Evolutionary conservation across 257 asterid genomes (phyloP), one percentile per base, ranked within the genome.

Genomic region (Petrea volubilis): DNA sequence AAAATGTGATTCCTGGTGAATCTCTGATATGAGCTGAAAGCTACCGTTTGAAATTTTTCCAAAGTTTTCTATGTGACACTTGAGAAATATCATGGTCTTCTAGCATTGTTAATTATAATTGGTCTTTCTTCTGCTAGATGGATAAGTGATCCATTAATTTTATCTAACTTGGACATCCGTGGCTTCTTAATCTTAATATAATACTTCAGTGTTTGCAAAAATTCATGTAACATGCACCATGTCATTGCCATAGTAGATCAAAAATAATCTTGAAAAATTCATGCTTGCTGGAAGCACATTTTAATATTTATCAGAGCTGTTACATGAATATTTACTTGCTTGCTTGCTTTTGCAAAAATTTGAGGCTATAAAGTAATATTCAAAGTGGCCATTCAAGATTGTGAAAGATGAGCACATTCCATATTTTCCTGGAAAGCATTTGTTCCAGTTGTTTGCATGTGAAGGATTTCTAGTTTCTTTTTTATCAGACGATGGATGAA

Each of bases 401-500:
- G 33, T 65, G 28, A 70, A 64, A 49, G 23, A 46, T 52, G 74
- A 75, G 25, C 13, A 20, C 49, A 31, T 73, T 27, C 38, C 56
- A 36, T 38, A 38, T 38, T 38, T 38, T 38, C 11, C 7, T 41
- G 47, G 49, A 66, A 61, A 6, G 58, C 36, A n/a, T 64, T 27
- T 47, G 43, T 44, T 62, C 64, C 67, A 2, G 29, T 57, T 38
- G 63, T 50, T 29, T 68, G 53, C 50, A 57, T 60, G 21, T 65
- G 36, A 59, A 36, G 68, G 46, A 36, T 51, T 73, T 55, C 11
- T 50, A 64, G 43, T 70, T 77, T 75, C 40, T 71, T 66, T 76
- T 80, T 78, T 43, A 70, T 64, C 90, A 89, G 92, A 86, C 85
- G 76, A 82, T 89, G 92, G 98, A 89, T 60, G 96, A 88, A 75